Conservation (phyloP, 768 basidiomycete genomes). For the Lentinula aciculospora region DNA sequence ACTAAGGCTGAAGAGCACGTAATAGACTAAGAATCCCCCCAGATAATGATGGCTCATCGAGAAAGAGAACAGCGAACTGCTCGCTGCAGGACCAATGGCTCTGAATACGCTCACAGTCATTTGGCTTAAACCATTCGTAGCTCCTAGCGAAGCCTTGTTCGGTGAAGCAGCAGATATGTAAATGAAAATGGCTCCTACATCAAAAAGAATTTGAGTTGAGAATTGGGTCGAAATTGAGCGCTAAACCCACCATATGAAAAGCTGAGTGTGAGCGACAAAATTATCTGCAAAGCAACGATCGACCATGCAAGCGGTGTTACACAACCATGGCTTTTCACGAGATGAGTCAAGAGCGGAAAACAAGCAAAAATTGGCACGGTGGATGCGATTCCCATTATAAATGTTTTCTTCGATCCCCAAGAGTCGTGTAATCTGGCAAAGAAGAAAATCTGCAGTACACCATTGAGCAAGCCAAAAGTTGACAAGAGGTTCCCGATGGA, state of each 20-base stretch:
- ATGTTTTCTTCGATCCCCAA: slow-evolving; percentile 11
- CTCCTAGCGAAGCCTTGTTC: slow-evolving; percentile 40
- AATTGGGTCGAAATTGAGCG: slow-evolving; percentile 22
- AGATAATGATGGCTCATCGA: slow-evolving; percentile 33
- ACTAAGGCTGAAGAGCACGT: slow-evolving; percentile 12
- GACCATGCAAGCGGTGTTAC: slow-evolving; percentile 2
- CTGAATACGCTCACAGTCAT: slow-evolving; percentile 23
- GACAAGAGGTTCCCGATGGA: slow-evolving; percentile 57
- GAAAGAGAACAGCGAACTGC: slow-evolving; percentile 46
- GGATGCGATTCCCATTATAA: slow-evolving; percentile 12
- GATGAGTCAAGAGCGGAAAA: slow-evolving; percentile 3
- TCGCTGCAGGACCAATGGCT: slow-evolving; percentile 38
- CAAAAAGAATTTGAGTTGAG: not conserved
- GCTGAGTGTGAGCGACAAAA: slow-evolving; percentile 20
- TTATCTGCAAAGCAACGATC: slow-evolving; percentile 7
- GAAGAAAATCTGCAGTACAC: slow-evolving; percentile 50
- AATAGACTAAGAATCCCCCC: slow-evolving; percentile 37
- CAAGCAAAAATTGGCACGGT: slow-evolving; percentile 6
- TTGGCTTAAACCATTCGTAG: slow-evolving; percentile 40
- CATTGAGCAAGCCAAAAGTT: slow-evolving; percentile 44
- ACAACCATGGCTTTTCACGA: slow-evolving; percentile 2
- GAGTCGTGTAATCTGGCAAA: slow-evolving; percentile 12
- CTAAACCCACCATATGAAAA: slow-evolving; percentile 28
- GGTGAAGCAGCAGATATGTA: slow-evolving; percentile 42
- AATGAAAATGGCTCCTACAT: slow-evolving; percentile 32